These are phyloP conservation scores for Colletotrichum sp. DNA, from an alignment of 2,329 filamentous ascomycete genomes.

Conservation along the genomic window DNA sequence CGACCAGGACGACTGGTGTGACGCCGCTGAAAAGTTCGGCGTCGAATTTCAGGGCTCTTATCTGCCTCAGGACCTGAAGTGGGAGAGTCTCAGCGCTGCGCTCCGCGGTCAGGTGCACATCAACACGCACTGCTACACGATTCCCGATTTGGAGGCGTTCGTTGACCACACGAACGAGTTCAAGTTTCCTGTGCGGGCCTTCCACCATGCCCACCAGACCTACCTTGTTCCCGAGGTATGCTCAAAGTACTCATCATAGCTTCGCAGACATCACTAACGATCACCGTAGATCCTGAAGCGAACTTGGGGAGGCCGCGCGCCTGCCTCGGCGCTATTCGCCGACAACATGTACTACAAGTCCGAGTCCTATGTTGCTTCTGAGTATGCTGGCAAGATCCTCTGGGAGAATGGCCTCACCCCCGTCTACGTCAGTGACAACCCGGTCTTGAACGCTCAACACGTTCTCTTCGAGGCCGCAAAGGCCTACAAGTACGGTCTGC, in stretches of 20 bases:
- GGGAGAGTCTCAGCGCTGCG: slow-evolving; percentile 68
- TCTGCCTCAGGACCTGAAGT: slow-evolving; percentile 65
- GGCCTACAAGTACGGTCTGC: slow-evolving; percentile 63
- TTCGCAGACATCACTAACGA: background rate
- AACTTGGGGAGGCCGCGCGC: slow-evolving; percentile 57
- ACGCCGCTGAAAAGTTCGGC: slow-evolving; percentile 55
- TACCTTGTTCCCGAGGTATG: slow-evolving; percentile 68
- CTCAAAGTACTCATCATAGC: background rate
- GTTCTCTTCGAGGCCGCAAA: slow-evolving; percentile 70
- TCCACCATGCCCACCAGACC: slow-evolving; percentile 74
- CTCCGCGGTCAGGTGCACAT: slow-evolving; percentile 71
- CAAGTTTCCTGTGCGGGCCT: slow-evolving; percentile 68
- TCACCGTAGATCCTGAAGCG: slow-evolving; percentile 55
- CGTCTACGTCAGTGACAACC: slow-evolving; percentile 75
- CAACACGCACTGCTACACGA: slow-evolving; percentile 76
- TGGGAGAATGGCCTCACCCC: slow-evolving; percentile 69
- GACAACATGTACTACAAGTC: slow-evolving; percentile 78
- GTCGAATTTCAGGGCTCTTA: slow-evolving; percentile 59
- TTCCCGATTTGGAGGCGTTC: slow-evolving; percentile 72
- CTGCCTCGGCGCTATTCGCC: slow-evolving; percentile 69
- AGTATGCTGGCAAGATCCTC: slow-evolving; percentile 70
- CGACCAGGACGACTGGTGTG: slow-evolving; percentile 73
- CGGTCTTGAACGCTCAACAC: slow-evolving; percentile 72
- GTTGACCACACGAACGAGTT: slow-evolving; percentile 76
- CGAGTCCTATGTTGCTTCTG: slow-evolving; percentile 68